Percentiles rank a stretch among this genome's conserved stretches.
Evolutionary conservation across 2,329 filamentous ascomycete species (phyloP).

Genomic region (Neoarthrinium moseri): DNA sequence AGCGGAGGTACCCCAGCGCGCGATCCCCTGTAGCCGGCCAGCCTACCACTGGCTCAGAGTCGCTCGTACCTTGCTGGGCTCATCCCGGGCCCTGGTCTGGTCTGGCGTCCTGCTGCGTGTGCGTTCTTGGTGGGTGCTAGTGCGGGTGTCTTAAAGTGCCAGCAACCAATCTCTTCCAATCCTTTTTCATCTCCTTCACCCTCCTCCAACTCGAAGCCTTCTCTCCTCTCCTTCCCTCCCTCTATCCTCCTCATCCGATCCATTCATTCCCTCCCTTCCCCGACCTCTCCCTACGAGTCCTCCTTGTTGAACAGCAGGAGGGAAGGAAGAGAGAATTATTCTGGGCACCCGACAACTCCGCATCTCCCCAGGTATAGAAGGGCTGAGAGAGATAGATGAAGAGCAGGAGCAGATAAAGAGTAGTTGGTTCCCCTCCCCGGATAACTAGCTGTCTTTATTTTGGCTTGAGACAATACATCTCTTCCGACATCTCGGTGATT

Average conservation of each 20-base stretch:
- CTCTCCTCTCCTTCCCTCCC: conserved; percentile 33
- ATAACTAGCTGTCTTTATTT: conserved; percentile 18
- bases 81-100: conserved; percentile 10
- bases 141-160: conserved; percentile 41
- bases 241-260: conserved; percentile 41
- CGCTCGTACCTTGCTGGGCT: conserved; percentile 9
- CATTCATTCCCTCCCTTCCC: conserved; percentile 53
- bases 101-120: conserved; percentile 6
- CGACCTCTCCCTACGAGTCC: conserved; percentile 36
- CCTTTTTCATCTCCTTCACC: conserved; percentile 53
- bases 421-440: conserved; percentile 1
- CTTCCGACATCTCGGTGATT: conserved; percentile 11
- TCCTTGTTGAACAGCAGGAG: conserved; percentile 35
- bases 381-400: conserved; percentile 21
- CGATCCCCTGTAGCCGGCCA: conserved; percentile 1
- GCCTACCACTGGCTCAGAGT: conserved; percentile 7
- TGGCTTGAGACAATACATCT: conserved; percentile 16
- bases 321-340: conserved; percentile 29
- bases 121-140: conserved; percentile 13
- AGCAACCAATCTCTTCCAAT: conserved; percentile 51
- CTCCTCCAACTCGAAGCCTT: conserved; percentile 51
- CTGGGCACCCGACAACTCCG: conserved; percentile 7
- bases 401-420: conserved; percentile 20
- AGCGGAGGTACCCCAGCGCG: conserved; percentile 7
- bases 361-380: conserved; percentile 8